Base-by-base conservation (phyloP, 1,284 basidiomycete species). In the Tylopilus sp. region DNA sequence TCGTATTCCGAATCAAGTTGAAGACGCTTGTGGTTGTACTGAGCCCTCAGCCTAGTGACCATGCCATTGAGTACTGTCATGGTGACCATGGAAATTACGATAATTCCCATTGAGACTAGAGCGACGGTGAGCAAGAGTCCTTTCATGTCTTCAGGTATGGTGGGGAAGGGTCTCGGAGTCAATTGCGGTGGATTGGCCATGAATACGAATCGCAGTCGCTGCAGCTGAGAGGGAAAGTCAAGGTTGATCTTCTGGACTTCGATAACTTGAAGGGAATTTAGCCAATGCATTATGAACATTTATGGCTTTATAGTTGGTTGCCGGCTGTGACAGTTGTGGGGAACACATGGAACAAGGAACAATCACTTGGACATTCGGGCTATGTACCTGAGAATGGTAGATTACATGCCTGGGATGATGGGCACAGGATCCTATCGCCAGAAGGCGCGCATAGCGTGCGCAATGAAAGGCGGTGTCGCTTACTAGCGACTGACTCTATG, bases 21-120 rank as follows among this genome's bases (percentile, higher is more conserved):
- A 19, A 96, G 88, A 44, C 92, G 93, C 76, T 91, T 92, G 6
- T 92, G 92, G 72, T 92, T 93, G 81, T 92, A 94, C 72, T 93
- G 93, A 29, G 92, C 92, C 78, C 92, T 84, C 73, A 92, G 87
- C 58, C 92, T 84, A 16, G 93, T 89, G 13, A 94, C 82, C 24
- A 89, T 83, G 15, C 92, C 92, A 16, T 85, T 87, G 13, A 93
- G 78, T 4, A 91, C 92, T 2, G 92, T 88, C 29, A 87, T 80
- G 29, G 89, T 73, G 26, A 53, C 53, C 18, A 61, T 75, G 36
- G 85, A 87, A 51, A 88, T 55, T n/a, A 78, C 81, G 32, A 90
- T 74, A 24, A 86, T 83, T 16, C 80, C 74, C 24, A 87, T 62
- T 13, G 92, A 74, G 4, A 84, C 55, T 4, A 89, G 59, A 22